Conservation (phyloP, 2,329 filamentous ascomycete species). For the Falciphora oryzae region DNA sequence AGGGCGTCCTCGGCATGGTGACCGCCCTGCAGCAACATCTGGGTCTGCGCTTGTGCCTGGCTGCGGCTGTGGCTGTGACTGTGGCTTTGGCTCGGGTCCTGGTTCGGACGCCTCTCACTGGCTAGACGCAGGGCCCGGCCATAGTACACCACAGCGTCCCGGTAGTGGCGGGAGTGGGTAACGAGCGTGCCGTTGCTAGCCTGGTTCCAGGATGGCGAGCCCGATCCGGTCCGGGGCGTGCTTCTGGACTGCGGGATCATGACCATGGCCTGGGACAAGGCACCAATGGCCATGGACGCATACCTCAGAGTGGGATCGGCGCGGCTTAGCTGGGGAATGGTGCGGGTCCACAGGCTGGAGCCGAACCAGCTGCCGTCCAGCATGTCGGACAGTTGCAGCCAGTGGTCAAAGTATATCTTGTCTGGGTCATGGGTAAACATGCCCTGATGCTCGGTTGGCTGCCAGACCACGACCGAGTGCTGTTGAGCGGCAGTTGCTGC, state of each 20-base stretch:
- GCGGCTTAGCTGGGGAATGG: constrained; percentile 28
- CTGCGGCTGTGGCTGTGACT: background rate
- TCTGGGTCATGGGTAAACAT: constrained; percentile 18
- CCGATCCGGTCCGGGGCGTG: background rate
- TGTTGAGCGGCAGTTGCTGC: background rate
- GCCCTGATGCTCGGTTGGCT: constrained; percentile 6
- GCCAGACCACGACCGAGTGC: background rate
- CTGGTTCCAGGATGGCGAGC: background rate
- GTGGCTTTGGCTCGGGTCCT: background rate
- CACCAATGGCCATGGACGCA: constrained; percentile 32
- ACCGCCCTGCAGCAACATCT: background rate
- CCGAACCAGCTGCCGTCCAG: constrained; percentile 27
- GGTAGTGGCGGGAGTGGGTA: constrained; percentile 22
- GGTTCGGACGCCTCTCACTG: background rate
- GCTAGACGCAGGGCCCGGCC: constrained; percentile 25
- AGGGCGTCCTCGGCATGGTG: constrained; percentile 21
- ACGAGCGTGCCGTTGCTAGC: background rate
- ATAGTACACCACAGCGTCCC: constrained; percentile 29
- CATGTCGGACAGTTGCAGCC: constrained; percentile 18
- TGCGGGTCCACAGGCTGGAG: constrained; percentile 28
- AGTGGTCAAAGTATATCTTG: constrained; percentile 23
- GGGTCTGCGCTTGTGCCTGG: background rate
- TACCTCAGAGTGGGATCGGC: constrained; percentile 29
- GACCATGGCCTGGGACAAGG: constrained; percentile 19
- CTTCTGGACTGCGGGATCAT: constrained; percentile 5